These are phyloP conservation scores for Amylocarpus encephaloides DNA, from an alignment of 2,329 filamentous ascomycete species.

Conservation along the genomic window DNA sequence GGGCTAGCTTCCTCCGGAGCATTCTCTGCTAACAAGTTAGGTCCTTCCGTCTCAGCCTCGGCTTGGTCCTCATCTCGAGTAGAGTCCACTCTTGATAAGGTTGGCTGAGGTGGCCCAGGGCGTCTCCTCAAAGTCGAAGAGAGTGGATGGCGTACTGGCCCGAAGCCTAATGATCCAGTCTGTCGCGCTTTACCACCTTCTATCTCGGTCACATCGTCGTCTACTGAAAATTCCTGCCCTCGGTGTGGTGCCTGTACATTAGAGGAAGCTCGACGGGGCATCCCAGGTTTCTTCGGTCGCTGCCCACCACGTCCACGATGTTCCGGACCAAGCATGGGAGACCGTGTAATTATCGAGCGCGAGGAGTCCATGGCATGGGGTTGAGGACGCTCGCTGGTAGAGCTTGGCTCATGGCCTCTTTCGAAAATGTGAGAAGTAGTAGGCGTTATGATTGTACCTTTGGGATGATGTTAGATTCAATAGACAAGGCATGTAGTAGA, in stretches of 20 bases:
- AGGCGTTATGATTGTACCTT: slow-evolving; percentile 24
- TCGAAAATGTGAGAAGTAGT: slow-evolving; percentile 14
- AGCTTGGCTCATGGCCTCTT: slow-evolving; percentile 28
- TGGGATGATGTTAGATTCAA: slow-evolving; percentile 8
- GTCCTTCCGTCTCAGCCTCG: slow-evolving; percentile 17
- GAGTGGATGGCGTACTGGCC: slow-evolving; percentile 37
- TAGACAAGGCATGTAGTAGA: neutral
- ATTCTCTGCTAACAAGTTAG: slow-evolving; percentile 15
- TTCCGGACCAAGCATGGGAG: slow-evolving; percentile 31
- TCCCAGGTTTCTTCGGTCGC: slow-evolving; percentile 54
- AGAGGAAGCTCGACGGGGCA: slow-evolving; percentile 69
- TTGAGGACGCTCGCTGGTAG: slow-evolving; percentile 22
- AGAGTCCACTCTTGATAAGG: slow-evolving; percentile 43
- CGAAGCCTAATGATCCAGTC: slow-evolving; percentile 1
- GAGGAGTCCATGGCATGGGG: slow-evolving; percentile 28
- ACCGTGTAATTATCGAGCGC: slow-evolving; percentile 24
- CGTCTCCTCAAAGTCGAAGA: slow-evolving; percentile 45
- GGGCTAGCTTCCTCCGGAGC: slow-evolving; percentile 11
- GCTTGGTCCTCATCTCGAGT: slow-evolving; percentile 35
- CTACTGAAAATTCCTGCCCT: slow-evolving; percentile 82
- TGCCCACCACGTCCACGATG: slow-evolving; percentile 30
- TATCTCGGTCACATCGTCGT: slow-evolving; percentile 79
- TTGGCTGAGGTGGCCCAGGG: slow-evolving; percentile 38
- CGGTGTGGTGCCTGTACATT: slow-evolving; percentile 65
- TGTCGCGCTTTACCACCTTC: slow-evolving; percentile 57